Evolutionary conservation across 2,329 filamentous ascomycete species (phyloP), one percentile per base, ranked within the genome.

Genomic region (Sporothrix globosa): DNA sequence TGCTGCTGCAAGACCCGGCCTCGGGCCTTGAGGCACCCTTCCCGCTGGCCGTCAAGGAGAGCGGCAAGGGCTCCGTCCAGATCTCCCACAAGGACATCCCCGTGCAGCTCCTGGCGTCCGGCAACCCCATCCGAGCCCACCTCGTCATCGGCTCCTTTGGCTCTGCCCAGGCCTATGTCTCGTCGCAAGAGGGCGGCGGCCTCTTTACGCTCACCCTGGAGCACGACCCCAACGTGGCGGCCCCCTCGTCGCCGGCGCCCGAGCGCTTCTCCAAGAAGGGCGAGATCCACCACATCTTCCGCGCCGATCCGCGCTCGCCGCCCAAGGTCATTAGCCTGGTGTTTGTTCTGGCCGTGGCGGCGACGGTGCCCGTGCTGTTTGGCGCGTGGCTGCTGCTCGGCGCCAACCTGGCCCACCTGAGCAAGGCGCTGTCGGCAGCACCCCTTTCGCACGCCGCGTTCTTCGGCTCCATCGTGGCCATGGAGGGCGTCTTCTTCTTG

Each of bases 281-380:
- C 11, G 91, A 96, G 81, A 97, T 99, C 78, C 87, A 92, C 83
- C 96, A 99, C 83, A 92, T 91, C 76, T 99, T 98, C 88, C 89
- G 88, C 74, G 81, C 85, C 17, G 93, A 95, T 76, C 88, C 93
- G 58, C 88, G 87, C 80, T 97, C 88, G 80, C 93, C 94, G 27
- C 92, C 93, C 61, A 88, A 89, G 80, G 79, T 96, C 72, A 87
- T 98, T 74, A 95, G 92, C 2, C 77, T 96, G 66, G 83, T 91
- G 71, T 98, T 98, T 77, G 84, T 90, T 5, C 83, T 90, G 10
- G 89, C 90, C 46, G 90, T 97, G 1, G 75, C 92, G 48, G 91
- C 87, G 56, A 87, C 92, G 1, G 80, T 98, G 24, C 93, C 94
- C 1, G 83, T 87, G 19, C 83, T 99, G 44, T 85, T 95, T 70